phyloP scores from a whole-genome alignment of 2,329 filamentous ascomycete genomes.

The Fusarium nematophilum region DNA sequence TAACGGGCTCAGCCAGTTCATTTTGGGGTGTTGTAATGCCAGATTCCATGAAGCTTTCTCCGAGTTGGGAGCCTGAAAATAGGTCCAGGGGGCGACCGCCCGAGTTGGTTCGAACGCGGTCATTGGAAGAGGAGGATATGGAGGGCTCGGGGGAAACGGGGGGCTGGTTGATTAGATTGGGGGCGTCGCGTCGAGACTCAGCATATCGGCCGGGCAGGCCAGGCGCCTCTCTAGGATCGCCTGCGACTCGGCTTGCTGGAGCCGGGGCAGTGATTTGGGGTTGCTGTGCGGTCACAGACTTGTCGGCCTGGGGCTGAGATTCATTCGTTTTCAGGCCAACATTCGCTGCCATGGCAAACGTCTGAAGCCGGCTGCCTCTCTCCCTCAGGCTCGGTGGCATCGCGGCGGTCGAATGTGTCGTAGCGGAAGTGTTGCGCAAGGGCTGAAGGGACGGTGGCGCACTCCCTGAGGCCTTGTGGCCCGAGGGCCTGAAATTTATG shows the following conservation, averaged over 20 bases:
- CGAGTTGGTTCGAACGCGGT: slow-evolving; percentile 23
- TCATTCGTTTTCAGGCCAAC: slow-evolving; percentile 33
- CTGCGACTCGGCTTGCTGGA: slow-evolving; percentile 44
- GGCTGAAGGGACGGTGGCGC: slow-evolving; percentile 6
- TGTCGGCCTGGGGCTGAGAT: slow-evolving; percentile 33
- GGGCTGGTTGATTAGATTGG: slow-evolving; percentile 40
- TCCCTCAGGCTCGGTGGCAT: slow-evolving; percentile 49
- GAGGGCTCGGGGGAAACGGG: slow-evolving; percentile 36
- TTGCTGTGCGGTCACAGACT: slow-evolving; percentile 32
- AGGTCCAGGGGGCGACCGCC: slow-evolving; percentile 40
- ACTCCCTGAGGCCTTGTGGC: slow-evolving; percentile 13
- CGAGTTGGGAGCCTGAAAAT: slow-evolving; percentile 54
- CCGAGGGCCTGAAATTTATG: slow-evolving; percentile 15
- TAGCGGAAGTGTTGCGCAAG: not conserved
- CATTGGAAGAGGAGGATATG: slow-evolving; percentile 34
- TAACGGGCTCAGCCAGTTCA: slow-evolving; percentile 42
- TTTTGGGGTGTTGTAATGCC: slow-evolving; percentile 52
- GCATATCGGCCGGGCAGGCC: slow-evolving; percentile 49
- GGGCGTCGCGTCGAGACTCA: slow-evolving; percentile 42
- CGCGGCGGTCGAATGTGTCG: slow-evolving; percentile 6
- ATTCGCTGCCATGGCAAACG: slow-evolving; percentile 49
- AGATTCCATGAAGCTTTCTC: slow-evolving; percentile 54
- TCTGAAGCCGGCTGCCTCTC: slow-evolving; percentile 46
- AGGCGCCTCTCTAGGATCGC: slow-evolving; percentile 51
- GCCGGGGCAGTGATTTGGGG: slow-evolving; percentile 23